A percentile compares a stretch with the other conserved stretches of the same genome.
phyloP scores from a whole-genome alignment of 306 rosid genomes.

The Cicer chorassanicum region DNA sequence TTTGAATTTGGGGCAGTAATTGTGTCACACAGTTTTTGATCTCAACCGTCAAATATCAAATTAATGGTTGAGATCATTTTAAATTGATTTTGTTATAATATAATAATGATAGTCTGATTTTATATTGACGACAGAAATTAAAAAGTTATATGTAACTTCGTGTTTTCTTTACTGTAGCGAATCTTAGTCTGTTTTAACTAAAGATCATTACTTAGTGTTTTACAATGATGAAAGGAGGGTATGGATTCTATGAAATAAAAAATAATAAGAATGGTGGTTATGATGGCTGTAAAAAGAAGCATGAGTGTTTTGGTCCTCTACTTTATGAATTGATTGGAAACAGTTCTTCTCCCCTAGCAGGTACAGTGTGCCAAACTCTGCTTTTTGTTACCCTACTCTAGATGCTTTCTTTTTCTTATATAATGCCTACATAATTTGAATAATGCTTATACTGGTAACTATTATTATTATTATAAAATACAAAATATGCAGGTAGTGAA shows the following conservation, averaged over 20 bases:
- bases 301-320: constrained; percentile 52
- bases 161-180: no score
- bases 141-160: no score
- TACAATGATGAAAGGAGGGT: constrained; percentile 34
- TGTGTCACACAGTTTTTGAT: no score
- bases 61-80: no score
- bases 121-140: no score
- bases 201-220: constrained; percentile 6
- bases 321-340: constrained; percentile 56
- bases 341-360: constrained; percentile 25
- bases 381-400: constrained; percentile 39
- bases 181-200: neutral
- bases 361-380: constrained; percentile 33
- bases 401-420: constrained; percentile 51
- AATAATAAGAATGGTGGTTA: constrained; percentile 36
- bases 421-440: constrained; percentile 48
- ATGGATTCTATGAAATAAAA: constrained; percentile 49
- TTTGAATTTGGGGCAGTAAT: no score
- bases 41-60: no score
- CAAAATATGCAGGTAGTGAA: no score
- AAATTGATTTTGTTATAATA: no score
- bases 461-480: no score
- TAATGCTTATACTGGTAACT: neutral
- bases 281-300: constrained; percentile 49
- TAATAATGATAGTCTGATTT: no score